Evolutionary conservation across 768 basidiomycete genomes (phyloP).

Genomic region (Boletus tomentosulus): DNA sequence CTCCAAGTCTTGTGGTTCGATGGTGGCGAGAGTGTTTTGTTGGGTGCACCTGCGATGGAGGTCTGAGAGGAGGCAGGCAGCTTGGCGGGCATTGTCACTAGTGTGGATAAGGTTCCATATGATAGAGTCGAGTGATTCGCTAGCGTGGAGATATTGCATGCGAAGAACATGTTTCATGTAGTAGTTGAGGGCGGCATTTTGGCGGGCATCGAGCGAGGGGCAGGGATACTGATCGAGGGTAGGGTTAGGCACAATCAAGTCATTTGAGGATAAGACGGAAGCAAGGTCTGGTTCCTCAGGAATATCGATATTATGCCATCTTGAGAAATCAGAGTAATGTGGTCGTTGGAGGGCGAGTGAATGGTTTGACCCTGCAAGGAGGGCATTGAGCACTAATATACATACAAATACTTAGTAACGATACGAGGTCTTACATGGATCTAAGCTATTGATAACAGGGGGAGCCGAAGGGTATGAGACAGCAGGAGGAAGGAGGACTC

Average conservation of each 20-base stretch:
- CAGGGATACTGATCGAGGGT: conserved; percentile 11
- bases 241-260: conserved; percentile 6
- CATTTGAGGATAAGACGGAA: conserved; percentile 22
- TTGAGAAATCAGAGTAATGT: conserved; percentile 28
- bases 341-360: conserved; percentile 25
- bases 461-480: conserved; percentile 30
- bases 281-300: conserved; percentile 14
- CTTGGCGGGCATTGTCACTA: conserved; percentile 47
- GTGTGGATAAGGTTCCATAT: conserved; percentile 50
- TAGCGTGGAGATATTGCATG: conserved; percentile 69
- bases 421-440: conserved; percentile 72
- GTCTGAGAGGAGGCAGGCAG: conserved; percentile 60
- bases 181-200: conserved; percentile 28
- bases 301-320: conserved; percentile 9
- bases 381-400: conserved; percentile 63
- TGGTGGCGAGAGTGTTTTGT: conserved; percentile 14
- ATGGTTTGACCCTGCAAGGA: conserved; percentile 45
- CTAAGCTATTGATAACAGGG: conserved; percentile 52
- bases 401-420: conserved; percentile 64
- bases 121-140: conserved; percentile 40
- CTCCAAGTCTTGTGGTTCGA: conserved; percentile 23
- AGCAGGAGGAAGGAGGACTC: conserved; percentile 31
- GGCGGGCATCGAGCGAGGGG: conserved; percentile 12
- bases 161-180: conserved; percentile 62
- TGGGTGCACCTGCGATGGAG: conserved; percentile 42